Evolutionary conservation across 2,329 filamentous ascomycete genomes (phyloP).

Genomic region (Fusarium longipes): DNA sequence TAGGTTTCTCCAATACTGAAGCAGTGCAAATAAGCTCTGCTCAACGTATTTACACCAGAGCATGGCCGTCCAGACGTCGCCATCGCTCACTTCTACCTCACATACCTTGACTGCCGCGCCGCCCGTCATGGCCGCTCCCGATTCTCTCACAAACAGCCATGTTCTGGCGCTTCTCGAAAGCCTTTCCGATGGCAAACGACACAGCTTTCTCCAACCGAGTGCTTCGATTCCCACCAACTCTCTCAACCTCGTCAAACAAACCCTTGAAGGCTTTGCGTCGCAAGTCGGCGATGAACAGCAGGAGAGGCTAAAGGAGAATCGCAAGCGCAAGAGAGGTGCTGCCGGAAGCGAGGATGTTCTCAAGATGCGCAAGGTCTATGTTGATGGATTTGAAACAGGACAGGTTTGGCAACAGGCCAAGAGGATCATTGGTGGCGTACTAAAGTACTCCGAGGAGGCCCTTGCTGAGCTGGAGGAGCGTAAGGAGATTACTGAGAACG

Average conservation of each 20-base stretch:
- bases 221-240: constrained; percentile 74
- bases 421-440: constrained; percentile 74
- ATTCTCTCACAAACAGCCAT: constrained; percentile 52
- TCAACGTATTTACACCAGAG: constrained; percentile 35
- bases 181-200: constrained; percentile 70
- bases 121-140: constrained; percentile 56
- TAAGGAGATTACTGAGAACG: constrained; percentile 57
- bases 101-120: constrained; percentile 69
- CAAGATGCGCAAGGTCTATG: constrained; percentile 84
- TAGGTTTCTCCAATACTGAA: not conserved
- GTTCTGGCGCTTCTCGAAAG: constrained; percentile 66
- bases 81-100: constrained; percentile 72
- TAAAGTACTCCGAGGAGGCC: constrained; percentile 60
- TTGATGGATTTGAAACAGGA: constrained; percentile 85
- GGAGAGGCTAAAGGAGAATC: constrained; percentile 73
- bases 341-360: constrained; percentile 65
- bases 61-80: constrained; percentile 60
- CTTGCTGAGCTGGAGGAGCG: constrained; percentile 62
- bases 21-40: constrained; percentile 32
- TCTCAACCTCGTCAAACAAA: constrained; percentile 80
- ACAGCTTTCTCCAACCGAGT: constrained; percentile 81
- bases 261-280: constrained; percentile 80
- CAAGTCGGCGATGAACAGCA: constrained; percentile 79
- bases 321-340: constrained; percentile 79
- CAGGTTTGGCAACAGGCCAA: constrained; percentile 96